phyloP scores from a whole-genome alignment of 495 filamentous ascomycete genomes.

The Achaetomiella virescens region DNA sequence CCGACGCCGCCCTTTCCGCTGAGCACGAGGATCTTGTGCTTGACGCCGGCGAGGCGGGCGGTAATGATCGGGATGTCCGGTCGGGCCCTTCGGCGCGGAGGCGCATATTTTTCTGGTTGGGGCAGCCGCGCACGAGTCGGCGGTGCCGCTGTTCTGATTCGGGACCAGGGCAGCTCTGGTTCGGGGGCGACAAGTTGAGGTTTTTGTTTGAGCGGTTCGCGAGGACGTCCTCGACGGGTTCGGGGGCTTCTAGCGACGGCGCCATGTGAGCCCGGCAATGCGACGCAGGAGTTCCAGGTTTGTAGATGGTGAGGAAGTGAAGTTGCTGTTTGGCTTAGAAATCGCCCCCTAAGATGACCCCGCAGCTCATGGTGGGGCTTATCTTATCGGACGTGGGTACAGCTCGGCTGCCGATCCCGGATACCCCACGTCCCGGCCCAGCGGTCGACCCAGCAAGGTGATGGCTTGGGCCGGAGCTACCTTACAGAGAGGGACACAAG shows the following conservation, averaged over 20 bases:
- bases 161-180: constrained; percentile 90
- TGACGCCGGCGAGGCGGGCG: constrained; percentile 68
- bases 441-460: not conserved
- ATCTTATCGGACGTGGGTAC: constrained; percentile 16
- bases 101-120: constrained; percentile 95
- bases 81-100: constrained; percentile 83
- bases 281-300: not conserved
- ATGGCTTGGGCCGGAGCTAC: no score
- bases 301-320: not conserved
- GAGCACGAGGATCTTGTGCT: constrained; percentile 86
- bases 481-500: no score
- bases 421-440: constrained; percentile 4
- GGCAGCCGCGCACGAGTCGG: constrained; percentile 89
- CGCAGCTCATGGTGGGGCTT: constrained; percentile 5
- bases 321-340: constrained; percentile 19
- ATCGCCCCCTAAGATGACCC: constrained; percentile 9
- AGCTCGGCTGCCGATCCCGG: constrained; percentile 6
- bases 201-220: constrained; percentile 58
- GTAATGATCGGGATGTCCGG: constrained; percentile 87
- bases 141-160: constrained; percentile 74
- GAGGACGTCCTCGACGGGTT: constrained; percentile 56
- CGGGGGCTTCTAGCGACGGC: constrained; percentile 64
- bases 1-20: constrained; percentile 96
- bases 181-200: constrained; percentile 88
- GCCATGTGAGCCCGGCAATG: constrained; percentile 17